Base-by-base conservation (phyloP, 140 eudicot genomes). In the Anethum foeniculum region DNA sequence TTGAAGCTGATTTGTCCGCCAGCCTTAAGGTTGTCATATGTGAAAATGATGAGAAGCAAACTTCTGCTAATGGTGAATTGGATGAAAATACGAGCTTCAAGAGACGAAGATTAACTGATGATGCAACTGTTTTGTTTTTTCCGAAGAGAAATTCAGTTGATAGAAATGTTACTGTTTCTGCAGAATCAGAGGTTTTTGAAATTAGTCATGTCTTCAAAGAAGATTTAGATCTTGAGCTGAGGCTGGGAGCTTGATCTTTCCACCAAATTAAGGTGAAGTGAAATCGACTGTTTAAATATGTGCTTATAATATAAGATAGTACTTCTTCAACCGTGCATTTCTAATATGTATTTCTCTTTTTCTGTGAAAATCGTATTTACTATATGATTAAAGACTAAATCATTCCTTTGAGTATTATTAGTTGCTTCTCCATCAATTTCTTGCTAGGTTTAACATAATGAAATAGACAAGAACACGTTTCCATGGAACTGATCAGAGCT, bases 141-240 rank as follows among this genome's bases (percentile, higher is more conserved):
- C 88, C 82, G 10, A 81, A 75, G 71, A 76, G 43, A 76, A 69
- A 28, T 62, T 41, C 75, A 78, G 62, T 54, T 65, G 84, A 85
- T 60, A 71, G 65, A 18, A 81, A 86, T 74, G 21, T 48, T 47
- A 21, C 8, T 68, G 76, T 71, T 76, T 75, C 77, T 65, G 73
- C 71, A 15, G 79, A 83, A 84, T 79, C 88, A 11, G 80, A 75
- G 79, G 80, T 81, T 77, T 81, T 82, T 7, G 69, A 88, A 79
- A 74, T 62, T 65, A 82, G 83, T 79, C 80, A 83, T 69, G 84
- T 80, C 78, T 84, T 90, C 21, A 23, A 56, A 62, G 94, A 88
- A 58, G 88, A 75, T 79, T 82, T 93, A 87, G 97, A 93, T 90
- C 97, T 93, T 83, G 97, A 92, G 91, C 82, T 92, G 44, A 83